Evolutionary conservation across 139 green algal genomes (phyloP).

Genomic region (Asterochloris erici): DNA sequence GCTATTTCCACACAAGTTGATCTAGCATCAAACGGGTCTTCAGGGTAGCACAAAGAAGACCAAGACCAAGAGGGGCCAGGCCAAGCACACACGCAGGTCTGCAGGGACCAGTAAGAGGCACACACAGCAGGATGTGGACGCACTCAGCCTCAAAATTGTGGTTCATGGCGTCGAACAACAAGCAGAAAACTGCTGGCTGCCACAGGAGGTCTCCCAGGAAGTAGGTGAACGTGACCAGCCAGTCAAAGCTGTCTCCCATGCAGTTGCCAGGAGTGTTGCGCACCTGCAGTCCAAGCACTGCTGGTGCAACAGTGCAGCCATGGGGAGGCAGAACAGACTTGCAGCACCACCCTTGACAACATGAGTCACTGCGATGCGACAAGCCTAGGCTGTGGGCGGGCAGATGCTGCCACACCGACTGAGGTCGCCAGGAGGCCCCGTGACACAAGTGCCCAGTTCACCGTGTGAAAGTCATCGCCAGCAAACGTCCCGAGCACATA

Average conservation of each 20-base stretch:
- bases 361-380: too few species aligned
- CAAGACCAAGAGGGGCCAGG: too few species aligned
- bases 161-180: not conserved
- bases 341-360: too few species aligned
- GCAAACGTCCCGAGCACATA: not conserved
- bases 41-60: too few species aligned
- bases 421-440: too few species aligned
- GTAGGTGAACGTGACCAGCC: not conserved
- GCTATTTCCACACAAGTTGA: too few species aligned
- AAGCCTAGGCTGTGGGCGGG: too few species aligned
- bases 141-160: not conserved
- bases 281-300: not conserved
- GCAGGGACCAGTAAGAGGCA: too few species aligned
- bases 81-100: too few species aligned
- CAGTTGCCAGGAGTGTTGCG: not conserved
- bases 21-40: too few species aligned
- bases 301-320: not conserved
- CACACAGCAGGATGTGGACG: too few species aligned
- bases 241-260: not conserved
- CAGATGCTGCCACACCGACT: too few species aligned
- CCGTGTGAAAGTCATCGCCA: not conserved
- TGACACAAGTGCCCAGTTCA: not conserved
- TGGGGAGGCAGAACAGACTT: not conserved
- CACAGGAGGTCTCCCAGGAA: not conserved
- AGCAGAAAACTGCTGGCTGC: not conserved